Base-by-base conservation (phyloP, 345 rosid genomes). In the Balakata baccata region DNA sequence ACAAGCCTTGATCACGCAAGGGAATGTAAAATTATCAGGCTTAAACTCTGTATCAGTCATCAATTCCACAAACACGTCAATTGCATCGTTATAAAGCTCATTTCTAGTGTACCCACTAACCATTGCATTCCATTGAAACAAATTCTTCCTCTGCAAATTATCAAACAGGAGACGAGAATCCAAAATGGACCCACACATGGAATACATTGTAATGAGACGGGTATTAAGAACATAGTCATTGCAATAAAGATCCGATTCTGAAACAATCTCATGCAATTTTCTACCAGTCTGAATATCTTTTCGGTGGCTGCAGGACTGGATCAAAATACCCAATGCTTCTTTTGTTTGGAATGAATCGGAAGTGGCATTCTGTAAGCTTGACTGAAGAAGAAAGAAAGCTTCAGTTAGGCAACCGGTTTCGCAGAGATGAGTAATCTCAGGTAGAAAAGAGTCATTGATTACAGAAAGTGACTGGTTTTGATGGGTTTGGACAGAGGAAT, bases 1-100 rank as follows among this genome's bases (percentile, higher is more conserved):
- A 77, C 89, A 90, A 64, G 89, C 90, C 88, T 88, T 88, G 34
- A 90, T 84, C 64, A 87, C 90, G 71, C 87, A 85, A 39, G 96
- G 92, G 43, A 85, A 75, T 80, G 96, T 90, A 83, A 84, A 90
- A 71, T 84, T 82, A 84, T 90, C 91, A 9, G 92, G 92, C 52
- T 52, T 75, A 25, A 86, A 75, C 52, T 72, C 72, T 6, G 87
- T 74, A 68, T 50, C 68, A 18, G 82, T 50, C 18, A 87, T 49
- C 88, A 90, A 58, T 38, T 81, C 75, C 14, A 84, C 72, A 81
- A 90, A 90, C 82, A 78, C 59, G 60, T 74, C 72, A 74, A 90
- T 25, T 0, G 85, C 84, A 8, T 88, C 81, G 29, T 50, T 52
- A 74, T 82, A 80, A 80, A 87, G 82, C 79, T 78, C 86, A 73